Conservation (phyloP, 495 filamentous ascomycete species). For the Penicillium antarcticum region DNA sequence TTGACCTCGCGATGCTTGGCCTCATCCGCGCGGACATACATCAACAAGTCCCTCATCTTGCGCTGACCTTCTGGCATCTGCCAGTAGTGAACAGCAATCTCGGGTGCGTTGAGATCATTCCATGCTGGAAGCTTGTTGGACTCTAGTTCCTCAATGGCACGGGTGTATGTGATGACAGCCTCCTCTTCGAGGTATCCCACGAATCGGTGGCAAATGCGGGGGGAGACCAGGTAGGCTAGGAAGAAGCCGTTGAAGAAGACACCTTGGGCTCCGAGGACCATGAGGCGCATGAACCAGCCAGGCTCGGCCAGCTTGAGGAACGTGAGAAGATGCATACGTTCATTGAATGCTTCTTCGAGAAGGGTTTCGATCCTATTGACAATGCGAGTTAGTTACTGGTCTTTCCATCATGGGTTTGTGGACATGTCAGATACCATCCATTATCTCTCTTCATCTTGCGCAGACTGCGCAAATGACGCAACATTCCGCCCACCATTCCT, state of each 20-base stretch:
- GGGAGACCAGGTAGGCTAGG: conserved; percentile 82
- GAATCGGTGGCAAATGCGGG: conserved; percentile 89
- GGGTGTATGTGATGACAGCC: conserved; percentile 91
- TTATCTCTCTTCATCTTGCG: conserved; percentile 87
- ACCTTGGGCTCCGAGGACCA: conserved; percentile 78
- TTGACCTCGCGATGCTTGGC: conserved; percentile 98
- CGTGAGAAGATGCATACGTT: conserved; percentile 92
- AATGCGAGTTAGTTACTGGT: too few relatives aligned
- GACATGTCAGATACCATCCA: conserved; percentile 61
- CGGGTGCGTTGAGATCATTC: conserved; percentile 74
- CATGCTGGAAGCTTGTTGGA: conserved; percentile 78
- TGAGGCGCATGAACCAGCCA: conserved; percentile 80
- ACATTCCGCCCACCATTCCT: conserved; percentile 94
- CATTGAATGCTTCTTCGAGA: conserved; percentile 91
- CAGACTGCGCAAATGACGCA: conserved; percentile 81
- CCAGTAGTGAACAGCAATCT: conserved; percentile 89
- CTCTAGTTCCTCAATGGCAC: conserved; percentile 82
- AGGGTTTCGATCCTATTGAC: conserved; percentile 77
- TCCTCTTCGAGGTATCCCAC: conserved; percentile 97
- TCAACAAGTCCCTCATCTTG: conserved; percentile 79
- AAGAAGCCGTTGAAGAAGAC: conserved; percentile 97
- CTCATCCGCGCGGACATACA: conserved; percentile 91
- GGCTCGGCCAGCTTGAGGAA: conserved; percentile 93
- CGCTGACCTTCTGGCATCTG: conserved; percentile 81
- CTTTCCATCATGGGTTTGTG: background rate